Evolutionary conservation across 129 eudicot genomes (phyloP).

Genomic region (Centrapalus pauciflorus): DNA sequence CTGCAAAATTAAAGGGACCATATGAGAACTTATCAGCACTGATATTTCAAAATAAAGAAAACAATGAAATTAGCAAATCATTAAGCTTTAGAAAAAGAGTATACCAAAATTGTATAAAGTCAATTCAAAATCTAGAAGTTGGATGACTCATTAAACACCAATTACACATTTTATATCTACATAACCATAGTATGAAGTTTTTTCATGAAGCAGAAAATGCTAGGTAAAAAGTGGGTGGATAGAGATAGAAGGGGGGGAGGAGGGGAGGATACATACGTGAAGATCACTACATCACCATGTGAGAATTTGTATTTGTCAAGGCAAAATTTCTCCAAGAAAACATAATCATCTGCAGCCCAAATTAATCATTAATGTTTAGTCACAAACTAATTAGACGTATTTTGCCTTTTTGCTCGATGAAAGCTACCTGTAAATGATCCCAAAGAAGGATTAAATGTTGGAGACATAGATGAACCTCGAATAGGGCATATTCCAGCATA

Average conservation of each 20-base stretch:
- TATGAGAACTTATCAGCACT: too few species aligned
- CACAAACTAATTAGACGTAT: background rate
- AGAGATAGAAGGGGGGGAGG: too few species aligned
- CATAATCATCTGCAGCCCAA: constrained; percentile 64
- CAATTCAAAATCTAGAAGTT: background rate
- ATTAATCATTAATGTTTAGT: background rate
- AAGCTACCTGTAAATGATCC: constrained; percentile 36
- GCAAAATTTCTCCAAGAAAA: constrained; percentile 84
- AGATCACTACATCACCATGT: constrained; percentile 78
- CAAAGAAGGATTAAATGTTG: constrained; percentile 67
- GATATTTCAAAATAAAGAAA: too few species aligned
- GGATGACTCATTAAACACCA: too few species aligned
- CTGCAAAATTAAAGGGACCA: constrained; percentile 37
- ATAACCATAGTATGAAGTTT: too few species aligned
- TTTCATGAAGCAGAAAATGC: background rate
- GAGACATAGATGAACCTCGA: constrained; percentile 87
- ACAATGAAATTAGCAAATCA: background rate
- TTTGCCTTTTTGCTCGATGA: background rate
- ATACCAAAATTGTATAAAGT: background rate
- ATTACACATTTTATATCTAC: too few species aligned
- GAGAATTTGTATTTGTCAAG: constrained; percentile 68
- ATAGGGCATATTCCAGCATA: constrained; percentile 61
- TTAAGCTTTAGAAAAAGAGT: background rate
- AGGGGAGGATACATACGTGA: constrained; percentile 46
- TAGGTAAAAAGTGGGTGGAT: background rate